Percentiles rank a stretch among this genome's conserved stretches.
Evolutionary conservation across 768 basidiomycete species (phyloP).

Genomic region (Butyriboletus loyo): DNA sequence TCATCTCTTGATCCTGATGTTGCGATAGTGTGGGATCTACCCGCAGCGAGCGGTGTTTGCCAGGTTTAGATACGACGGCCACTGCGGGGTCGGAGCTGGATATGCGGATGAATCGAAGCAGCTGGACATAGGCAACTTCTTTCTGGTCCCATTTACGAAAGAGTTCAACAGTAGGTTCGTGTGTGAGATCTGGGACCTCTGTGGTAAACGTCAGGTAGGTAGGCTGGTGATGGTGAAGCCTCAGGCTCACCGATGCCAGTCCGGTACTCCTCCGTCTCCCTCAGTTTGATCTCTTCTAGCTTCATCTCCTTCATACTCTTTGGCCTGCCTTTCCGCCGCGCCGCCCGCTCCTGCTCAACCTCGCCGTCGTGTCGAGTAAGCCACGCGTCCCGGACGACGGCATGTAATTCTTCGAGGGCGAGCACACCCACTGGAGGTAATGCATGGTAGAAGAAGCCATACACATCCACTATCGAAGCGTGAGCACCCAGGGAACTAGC

Average conservation of each 20-base stretch:
- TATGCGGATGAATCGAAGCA: slow-evolving; percentile 76
- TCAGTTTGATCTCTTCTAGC: slow-evolving; percentile 66
- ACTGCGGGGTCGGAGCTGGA: slow-evolving; percentile 50
- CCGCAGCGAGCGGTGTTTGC: slow-evolving; percentile 47
- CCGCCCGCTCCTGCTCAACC: slow-evolving; percentile 55
- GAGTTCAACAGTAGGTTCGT: slow-evolving; percentile 62
- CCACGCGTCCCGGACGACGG: slow-evolving; percentile 65
- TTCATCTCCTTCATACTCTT: slow-evolving; percentile 66
- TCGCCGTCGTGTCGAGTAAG: slow-evolving; percentile 67
- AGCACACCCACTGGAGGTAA: slow-evolving; percentile 58
- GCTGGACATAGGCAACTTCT: slow-evolving; percentile 65
- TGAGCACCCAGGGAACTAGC: no score
- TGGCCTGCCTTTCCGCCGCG: slow-evolving; percentile 70
- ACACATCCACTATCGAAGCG: slow-evolving; percentile 53
- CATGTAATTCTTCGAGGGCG: slow-evolving; percentile 63
- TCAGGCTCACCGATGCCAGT: slow-evolving; percentile 69
- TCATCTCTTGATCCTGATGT: slow-evolving; percentile 25
- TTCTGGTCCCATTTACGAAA: slow-evolving; percentile 80
- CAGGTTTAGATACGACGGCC: slow-evolving; percentile 54
- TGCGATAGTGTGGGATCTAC: slow-evolving; percentile 3
- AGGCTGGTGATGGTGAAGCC: neutral
- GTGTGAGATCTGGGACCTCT: slow-evolving; percentile 82
- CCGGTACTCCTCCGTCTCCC: slow-evolving; percentile 70
- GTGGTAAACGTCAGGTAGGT: neutral
- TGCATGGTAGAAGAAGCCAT: slow-evolving; percentile 73